These are phyloP conservation scores for Pleurotus tuoliensis DNA, from an alignment of 768 basidiomycete genomes.

Conservation along the genomic window DNA sequence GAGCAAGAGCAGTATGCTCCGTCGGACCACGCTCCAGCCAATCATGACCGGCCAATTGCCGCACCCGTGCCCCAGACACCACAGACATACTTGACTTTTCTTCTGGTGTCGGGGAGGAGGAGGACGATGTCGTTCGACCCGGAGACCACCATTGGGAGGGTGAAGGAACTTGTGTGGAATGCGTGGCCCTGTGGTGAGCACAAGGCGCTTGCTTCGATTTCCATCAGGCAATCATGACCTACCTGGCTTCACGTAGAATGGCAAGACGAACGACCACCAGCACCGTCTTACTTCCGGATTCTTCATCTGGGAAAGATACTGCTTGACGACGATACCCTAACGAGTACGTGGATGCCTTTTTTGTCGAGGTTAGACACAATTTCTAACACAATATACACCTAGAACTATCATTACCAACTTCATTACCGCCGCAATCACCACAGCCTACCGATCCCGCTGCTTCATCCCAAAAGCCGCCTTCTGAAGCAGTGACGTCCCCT, in stretches of 20 bases:
- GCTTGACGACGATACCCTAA: slow-evolving; percentile 79
- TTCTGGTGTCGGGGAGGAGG: slow-evolving; percentile 65
- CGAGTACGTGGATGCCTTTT: slow-evolving; percentile 38
- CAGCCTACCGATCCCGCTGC: slow-evolving; percentile 6
- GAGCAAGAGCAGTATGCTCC: slow-evolving; percentile 11
- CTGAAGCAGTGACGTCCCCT: slow-evolving; percentile 1
- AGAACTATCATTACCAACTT: slow-evolving; percentile 5
- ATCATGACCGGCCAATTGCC: slow-evolving; percentile 11
- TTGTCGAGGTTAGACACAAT: neutral
- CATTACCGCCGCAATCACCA: slow-evolving; percentile 5
- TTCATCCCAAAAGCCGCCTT: neutral
- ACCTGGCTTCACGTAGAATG: slow-evolving; percentile 43
- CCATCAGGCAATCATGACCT: neutral
- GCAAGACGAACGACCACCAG: slow-evolving; percentile 75
- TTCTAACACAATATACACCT: neutral
- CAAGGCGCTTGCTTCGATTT: neutral
- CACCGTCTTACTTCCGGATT: slow-evolving; percentile 72
- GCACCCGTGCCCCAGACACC: slow-evolving; percentile 50
- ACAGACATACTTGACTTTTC: slow-evolving; percentile 64
- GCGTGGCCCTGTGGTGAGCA: slow-evolving; percentile 69
- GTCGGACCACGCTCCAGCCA: slow-evolving; percentile 10
- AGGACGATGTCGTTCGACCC: slow-evolving; percentile 75
- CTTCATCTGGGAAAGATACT: slow-evolving; percentile 75
- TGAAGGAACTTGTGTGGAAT: slow-evolving; percentile 84
- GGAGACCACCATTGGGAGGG: slow-evolving; percentile 67